Evolutionary conservation across 2,329 filamentous ascomycete species (phyloP), one percentile per base, ranked within the genome.

Genomic region (Alternaria postmessia): DNA sequence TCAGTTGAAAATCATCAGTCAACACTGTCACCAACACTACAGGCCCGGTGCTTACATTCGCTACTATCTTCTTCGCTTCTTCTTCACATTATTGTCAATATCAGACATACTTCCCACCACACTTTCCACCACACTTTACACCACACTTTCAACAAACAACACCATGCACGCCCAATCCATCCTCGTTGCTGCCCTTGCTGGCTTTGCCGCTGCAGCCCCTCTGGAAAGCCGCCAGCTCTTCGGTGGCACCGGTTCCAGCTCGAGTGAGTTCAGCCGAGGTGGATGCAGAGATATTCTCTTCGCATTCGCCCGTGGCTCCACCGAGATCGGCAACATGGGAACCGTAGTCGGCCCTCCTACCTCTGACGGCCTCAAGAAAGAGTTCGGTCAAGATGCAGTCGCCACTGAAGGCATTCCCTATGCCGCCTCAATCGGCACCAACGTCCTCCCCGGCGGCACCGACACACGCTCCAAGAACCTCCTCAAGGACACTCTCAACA

Each of bases 291-390:
- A 76, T 30, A 71, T 83, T 22, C 79, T 82, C 26, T 81, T 85
- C 51, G 81, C 84, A 47, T 85, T 81, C 62, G 82, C 83, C 9
- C 79, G 83, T 46, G 83, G 81, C 24, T 83, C 82, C 12, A 81
- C 79, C 14, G 83, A 85, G 63, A 65, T 73, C 7, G 83, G 83
- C n/a, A 83, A 84, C 69, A 79, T 85, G 69, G 80, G 81, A 64
- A 67, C 69, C 30, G 41, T 69, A 16, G 69, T 73, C n/a, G 75
- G 75, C 5, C 75, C 75, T 3, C 74, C 66, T 8, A 76, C 73
- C 36, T 75, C 73, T 0, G 62, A 76, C 18, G 75, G 67, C 20
- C 63, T 77, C 16, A 77, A 76, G 51, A 32, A 57, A 16, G 59
- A 60, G 8, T 74, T 76, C 44, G 75, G 74, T 18, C 51, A 34